A percentile compares a stretch with the other conserved stretches of the same genome.
Evolutionary conservation across 192 early-diverging fungal species (phyloP).

Genomic region (Coemansia asiatica): DNA sequence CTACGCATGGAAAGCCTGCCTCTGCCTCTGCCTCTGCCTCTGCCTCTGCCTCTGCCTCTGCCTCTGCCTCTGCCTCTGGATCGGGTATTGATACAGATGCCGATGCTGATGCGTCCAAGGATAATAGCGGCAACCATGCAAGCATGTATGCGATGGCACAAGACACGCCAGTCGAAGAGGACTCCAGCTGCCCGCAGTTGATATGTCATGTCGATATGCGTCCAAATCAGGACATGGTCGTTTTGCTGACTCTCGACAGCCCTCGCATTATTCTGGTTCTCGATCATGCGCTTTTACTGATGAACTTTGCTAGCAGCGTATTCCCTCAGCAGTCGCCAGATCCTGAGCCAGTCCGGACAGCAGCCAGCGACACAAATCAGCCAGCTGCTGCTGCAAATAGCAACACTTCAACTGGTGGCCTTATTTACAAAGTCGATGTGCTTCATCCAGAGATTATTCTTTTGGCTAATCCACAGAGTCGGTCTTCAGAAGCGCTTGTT

Average conservation of each 20-base stretch:
- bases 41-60: neutral
- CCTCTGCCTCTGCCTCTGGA: neutral
- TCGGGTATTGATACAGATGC: neutral
- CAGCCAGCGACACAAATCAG: neutral
- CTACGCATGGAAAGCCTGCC: neutral
- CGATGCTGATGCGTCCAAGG: neutral
- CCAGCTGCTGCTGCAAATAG: neutral
- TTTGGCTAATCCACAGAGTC: slow-evolving; percentile 68
- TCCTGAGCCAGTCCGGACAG: neutral
- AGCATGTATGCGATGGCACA: slow-evolving; percentile 53
- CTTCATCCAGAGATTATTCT: slow-evolving; percentile 81
- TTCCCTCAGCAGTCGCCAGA: slow-evolving; percentile 38
- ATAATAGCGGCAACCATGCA: neutral
- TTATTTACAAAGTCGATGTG: slow-evolving; percentile 78
- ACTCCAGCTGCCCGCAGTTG: slow-evolving; percentile 42
- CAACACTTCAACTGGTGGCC: slow-evolving; percentile 27
- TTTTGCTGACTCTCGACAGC: slow-evolving; percentile 74
- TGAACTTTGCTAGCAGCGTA: slow-evolving; percentile 73
- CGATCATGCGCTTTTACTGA: slow-evolving; percentile 80
- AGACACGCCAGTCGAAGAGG: slow-evolving; percentile 44
- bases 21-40: neutral
- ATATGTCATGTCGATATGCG: slow-evolving; percentile 54
- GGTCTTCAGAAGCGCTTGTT: slow-evolving; percentile 85
- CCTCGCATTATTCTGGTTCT: slow-evolving; percentile 83
- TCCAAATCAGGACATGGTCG: slow-evolving; percentile 54